phyloP scores from a whole-genome alignment of 2,329 filamentous ascomycete species.

The Exophiala calicioides region DNA sequence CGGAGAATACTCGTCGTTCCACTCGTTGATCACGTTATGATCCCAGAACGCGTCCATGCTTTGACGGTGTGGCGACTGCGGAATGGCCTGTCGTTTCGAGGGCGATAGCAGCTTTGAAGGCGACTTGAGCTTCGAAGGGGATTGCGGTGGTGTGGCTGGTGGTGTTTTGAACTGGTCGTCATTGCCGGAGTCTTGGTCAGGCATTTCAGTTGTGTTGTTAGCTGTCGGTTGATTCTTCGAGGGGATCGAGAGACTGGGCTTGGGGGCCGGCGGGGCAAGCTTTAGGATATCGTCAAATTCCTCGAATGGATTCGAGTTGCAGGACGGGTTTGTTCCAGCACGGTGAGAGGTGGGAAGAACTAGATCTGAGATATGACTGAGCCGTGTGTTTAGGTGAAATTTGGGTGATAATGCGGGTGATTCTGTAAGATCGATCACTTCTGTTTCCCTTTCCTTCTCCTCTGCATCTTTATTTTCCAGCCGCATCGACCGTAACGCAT shows the following conservation, averaged over 20 bases:
- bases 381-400: not conserved
- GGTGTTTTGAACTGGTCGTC: conserved; percentile 14
- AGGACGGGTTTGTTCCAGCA: not conserved
- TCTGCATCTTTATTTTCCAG: conserved; percentile 33
- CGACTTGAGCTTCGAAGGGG: conserved; percentile 28
- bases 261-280: conserved; percentile 14
- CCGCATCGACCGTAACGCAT: conserved; percentile 41
- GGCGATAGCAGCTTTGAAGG: conserved; percentile 46
- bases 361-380: conserved; percentile 4
- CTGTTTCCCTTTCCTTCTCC: conserved; percentile 16
- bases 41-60: conserved; percentile 58
- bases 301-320: conserved; percentile 12
- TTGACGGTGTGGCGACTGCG: conserved; percentile 52
- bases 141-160: conserved; percentile 38
- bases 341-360: not conserved
- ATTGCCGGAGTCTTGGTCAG: too few species aligned
- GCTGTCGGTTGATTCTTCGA: conserved; percentile 9
- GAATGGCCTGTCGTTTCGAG: conserved; percentile 48
- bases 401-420: conserved; percentile 18
- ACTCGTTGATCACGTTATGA: conserved; percentile 53
- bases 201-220: too few species aligned
- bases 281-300: conserved; percentile 15
- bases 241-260: conserved; percentile 12
- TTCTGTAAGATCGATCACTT: conserved; percentile 30
- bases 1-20: conserved; percentile 58